A percentile compares a stretch with the other conserved stretches of the same genome.
Conservation (phyloP, 306 rosid genomes). For the Mimosa bimucronata region DNA sequence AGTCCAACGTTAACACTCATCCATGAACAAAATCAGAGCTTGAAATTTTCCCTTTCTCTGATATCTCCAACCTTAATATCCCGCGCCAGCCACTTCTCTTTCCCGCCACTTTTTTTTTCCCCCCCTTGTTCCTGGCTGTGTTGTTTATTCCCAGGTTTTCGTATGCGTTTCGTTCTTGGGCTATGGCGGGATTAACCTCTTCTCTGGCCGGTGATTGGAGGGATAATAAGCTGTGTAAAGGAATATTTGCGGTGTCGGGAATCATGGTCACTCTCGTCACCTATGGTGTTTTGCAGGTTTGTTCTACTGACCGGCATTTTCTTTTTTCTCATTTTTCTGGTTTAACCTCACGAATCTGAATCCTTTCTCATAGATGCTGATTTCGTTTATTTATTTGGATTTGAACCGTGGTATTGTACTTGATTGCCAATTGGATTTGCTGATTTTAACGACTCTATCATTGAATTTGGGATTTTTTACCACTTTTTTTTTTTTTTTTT, state of each 20-base stretch:
- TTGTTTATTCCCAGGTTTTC: constrained; percentile 13
- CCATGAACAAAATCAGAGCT: neutral
- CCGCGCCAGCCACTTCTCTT: neutral
- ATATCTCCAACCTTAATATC: constrained; percentile 30
- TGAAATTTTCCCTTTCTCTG: neutral
- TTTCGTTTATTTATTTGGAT: neutral
- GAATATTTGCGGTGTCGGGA: constrained; percentile 72
- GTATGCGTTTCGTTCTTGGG: constrained; percentile 25
- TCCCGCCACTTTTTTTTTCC: neutral
- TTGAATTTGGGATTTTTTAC: neutral
- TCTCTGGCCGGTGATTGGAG: constrained; percentile 27
- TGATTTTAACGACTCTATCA: neutral
- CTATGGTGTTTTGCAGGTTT: constrained; percentile 93
- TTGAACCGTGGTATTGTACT: neutral
- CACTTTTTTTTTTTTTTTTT: neutral
- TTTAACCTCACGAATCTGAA: neutral
- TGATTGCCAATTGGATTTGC: constrained; percentile 3
- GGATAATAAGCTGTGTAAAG: constrained; percentile 65
- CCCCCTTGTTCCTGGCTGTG: neutral
- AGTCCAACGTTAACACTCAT: neutral
- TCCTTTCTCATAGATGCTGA: constrained; percentile 20
- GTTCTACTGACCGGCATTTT: neutral
- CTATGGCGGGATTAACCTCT: constrained; percentile 67
- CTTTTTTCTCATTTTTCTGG: neutral
- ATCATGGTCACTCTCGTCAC: constrained; percentile 95